These are phyloP conservation scores for Boletus semigastroideus DNA, from an alignment of 1,284 basidiomycete genomes.

Conservation along the genomic window DNA sequence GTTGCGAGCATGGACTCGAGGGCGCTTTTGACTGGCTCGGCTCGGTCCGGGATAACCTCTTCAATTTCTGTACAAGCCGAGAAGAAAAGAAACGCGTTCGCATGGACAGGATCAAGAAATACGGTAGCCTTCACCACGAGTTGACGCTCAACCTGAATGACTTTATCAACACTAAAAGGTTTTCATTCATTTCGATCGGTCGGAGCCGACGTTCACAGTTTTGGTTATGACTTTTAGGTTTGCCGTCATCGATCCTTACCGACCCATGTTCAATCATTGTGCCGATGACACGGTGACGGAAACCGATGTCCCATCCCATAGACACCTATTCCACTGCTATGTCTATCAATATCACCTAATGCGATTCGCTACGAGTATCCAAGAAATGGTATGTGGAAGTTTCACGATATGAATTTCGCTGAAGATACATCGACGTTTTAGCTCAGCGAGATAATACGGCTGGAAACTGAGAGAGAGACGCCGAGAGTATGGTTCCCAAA, in stretches of 20 bases:
- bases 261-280: constrained; percentile 57
- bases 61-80: constrained; percentile 37
- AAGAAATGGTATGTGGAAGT: constrained; percentile 45
- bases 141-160: constrained; percentile 42
- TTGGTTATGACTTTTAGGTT: constrained; percentile 40
- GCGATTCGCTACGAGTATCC: constrained; percentile 47
- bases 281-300: constrained; percentile 34
- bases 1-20: constrained; percentile 46
- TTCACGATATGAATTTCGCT: constrained; percentile 28
- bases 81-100: constrained; percentile 35
- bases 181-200: background rate
- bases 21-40: constrained; percentile 55
- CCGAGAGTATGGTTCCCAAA: constrained; percentile 71
- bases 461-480: constrained; percentile 54
- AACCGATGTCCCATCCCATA: constrained; percentile 52
- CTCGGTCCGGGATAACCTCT: constrained; percentile 40
- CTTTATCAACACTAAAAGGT: constrained; percentile 58
- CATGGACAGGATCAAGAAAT: constrained; percentile 37
- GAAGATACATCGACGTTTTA: constrained; percentile 24
- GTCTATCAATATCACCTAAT: constrained; percentile 75
- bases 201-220: constrained; percentile 1
- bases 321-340: constrained; percentile 66
- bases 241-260: constrained; percentile 69
- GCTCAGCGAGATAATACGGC: constrained; percentile 53
- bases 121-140: constrained; percentile 40